Evolutionary conservation across 1,284 basidiomycete species (phyloP).

Genomic region (Fomes fomentarius): DNA sequence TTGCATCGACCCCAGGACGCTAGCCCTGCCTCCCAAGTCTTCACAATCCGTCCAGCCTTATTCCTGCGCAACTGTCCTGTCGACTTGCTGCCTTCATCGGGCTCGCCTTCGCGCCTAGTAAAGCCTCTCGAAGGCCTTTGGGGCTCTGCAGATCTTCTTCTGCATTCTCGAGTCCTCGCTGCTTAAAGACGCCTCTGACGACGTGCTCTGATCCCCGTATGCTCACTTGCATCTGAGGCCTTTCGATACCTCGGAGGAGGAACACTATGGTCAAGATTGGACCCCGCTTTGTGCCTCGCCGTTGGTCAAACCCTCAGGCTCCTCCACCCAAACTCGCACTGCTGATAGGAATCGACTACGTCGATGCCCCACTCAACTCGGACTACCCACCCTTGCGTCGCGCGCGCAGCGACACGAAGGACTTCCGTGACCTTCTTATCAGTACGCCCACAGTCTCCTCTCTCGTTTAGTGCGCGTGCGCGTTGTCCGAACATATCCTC

Average conservation of each 20-base stretch:
- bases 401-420: slow-evolving; percentile 8
- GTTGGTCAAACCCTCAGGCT: slow-evolving; percentile 1
- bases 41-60: not conserved
- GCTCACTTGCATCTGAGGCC: not conserved
- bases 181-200: not conserved
- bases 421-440: slow-evolving; percentile 11
- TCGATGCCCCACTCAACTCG: not conserved
- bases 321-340: slow-evolving; percentile 10
- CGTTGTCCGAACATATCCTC: not conserved
- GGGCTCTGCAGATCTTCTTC: not conserved
- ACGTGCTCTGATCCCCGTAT: not conserved
- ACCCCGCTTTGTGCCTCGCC: not conserved
- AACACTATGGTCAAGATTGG: slow-evolving; percentile 14
- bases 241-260: too few relatives aligned
- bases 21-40: not conserved
- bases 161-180: too few relatives aligned
- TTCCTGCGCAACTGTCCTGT: not conserved
- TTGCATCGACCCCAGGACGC: not conserved
- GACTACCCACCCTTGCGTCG: not conserved
- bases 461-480: not conserved
- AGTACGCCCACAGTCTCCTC: not conserved
- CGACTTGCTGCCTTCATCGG: not conserved
- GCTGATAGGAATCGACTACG: slow-evolving; percentile 15
- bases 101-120: not conserved
- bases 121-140: not conserved